A percentile compares a stretch with the other conserved stretches of the same genome.
Conservation (phyloP, 139 green algal species). For the Limnomonas spitsbergensis region DNA sequence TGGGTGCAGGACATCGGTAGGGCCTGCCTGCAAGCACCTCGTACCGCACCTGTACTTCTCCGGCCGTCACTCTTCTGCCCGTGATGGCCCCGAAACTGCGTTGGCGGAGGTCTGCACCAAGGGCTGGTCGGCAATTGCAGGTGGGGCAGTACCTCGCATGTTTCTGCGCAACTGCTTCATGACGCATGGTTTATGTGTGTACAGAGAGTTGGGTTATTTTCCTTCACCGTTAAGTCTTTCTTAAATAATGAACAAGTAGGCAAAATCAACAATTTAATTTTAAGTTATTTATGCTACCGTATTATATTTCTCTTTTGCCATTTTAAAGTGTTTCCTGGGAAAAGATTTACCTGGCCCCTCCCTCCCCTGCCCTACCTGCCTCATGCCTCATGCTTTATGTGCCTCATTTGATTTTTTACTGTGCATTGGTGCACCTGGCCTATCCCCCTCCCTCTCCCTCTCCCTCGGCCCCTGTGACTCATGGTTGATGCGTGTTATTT, state of each 20-base stretch:
- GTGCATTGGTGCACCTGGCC: no score
- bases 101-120: slow-evolving; percentile 43
- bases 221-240: neutral
- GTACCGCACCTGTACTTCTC: slow-evolving; percentile 70
- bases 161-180: neutral
- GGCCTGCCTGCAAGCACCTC: neutral
- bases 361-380: no score
- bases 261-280: neutral
- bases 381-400: no score
- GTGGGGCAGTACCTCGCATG: slow-evolving; percentile 17
- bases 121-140: slow-evolving; percentile 57
- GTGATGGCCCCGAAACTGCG: slow-evolving; percentile 51
- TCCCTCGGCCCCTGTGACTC: no score
- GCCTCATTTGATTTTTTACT: no score
- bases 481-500: no score
- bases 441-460: no score
- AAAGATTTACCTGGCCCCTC: no score
- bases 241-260: neutral
- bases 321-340: no score
- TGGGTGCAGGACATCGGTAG: neutral
- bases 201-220: no score
- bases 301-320: neutral
- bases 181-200: neutral
- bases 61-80: slow-evolving; percentile 60
- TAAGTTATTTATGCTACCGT: neutral